These are phyloP conservation scores for Marchantia polymorpha DNA, from an alignment of 225 moss, liverwort and hornwort genomes.

Conservation along the genomic window DNA sequence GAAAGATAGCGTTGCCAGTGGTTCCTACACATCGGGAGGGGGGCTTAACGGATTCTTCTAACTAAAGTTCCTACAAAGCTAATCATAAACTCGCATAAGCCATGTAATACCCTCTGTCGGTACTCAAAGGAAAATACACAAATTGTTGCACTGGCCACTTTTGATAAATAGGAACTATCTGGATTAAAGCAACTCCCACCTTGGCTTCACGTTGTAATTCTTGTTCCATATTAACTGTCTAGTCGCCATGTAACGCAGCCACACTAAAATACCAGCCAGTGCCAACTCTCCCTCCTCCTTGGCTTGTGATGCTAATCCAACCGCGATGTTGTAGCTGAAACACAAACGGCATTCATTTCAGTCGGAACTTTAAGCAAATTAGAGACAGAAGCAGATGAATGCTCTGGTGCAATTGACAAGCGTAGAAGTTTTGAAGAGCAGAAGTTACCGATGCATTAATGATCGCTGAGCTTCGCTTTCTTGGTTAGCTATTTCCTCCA, in stretches of 20 bases:
- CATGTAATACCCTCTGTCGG: too few species aligned
- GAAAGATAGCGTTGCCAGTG: too few species aligned
- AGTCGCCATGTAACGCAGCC: conserved; percentile 92
- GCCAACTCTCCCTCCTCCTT: conserved; percentile 87
- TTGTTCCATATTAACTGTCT: conserved; percentile 94
- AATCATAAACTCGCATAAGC: too few species aligned
- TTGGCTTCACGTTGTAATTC: conserved; percentile 96
- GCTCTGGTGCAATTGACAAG: background rate
- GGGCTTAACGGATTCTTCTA: too few species aligned
- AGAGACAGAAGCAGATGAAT: background rate
- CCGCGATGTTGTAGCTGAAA: conserved; percentile 75
- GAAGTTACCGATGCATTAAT: conserved; percentile 81
- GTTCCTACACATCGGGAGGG: too few species aligned
- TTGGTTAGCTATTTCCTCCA: conserved; percentile 76
- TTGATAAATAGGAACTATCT: conserved; percentile 18
- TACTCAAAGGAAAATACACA: too few species aligned
- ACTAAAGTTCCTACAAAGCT: too few species aligned
- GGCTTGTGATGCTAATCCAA: conserved; percentile 66
- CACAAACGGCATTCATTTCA: background rate
- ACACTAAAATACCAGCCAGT: conserved; percentile 79
- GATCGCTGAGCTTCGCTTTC: conserved; percentile 98
- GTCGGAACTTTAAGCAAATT: background rate
- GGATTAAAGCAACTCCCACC: conserved; percentile 29
- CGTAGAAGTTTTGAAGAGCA: background rate
- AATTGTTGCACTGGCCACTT: too few species aligned